phyloP scores from a whole-genome alignment of 2,329 filamentous ascomycete genomes.

The Aspergillus pseudoglaucus region DNA sequence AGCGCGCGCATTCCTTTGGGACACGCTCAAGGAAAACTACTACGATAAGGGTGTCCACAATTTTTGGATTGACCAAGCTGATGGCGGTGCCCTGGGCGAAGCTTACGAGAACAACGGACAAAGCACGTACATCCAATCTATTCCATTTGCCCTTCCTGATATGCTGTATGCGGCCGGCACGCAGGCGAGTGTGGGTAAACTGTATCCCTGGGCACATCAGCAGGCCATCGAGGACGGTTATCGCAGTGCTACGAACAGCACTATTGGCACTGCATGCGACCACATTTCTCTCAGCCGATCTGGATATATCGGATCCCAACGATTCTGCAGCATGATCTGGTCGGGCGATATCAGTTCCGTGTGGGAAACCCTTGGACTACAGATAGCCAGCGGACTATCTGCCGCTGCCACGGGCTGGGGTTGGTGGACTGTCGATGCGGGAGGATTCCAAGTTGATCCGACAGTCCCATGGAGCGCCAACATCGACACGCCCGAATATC shows the following conservation, averaged over 20 bases:
- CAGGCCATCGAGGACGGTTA: conserved; percentile 54
- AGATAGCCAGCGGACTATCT: conserved; percentile 55
- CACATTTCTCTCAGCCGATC: conserved; percentile 49
- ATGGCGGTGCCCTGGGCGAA: conserved; percentile 35
- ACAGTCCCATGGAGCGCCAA: conserved; percentile 43
- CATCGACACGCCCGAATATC: conserved; percentile 47
- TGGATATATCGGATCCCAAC: conserved; percentile 51
- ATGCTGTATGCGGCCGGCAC: conserved; percentile 55
- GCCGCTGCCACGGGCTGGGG: conserved; percentile 56
- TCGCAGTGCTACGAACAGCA: conserved; percentile 43
- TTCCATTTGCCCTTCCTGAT: conserved; percentile 20
- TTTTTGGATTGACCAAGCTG: conserved; percentile 63
- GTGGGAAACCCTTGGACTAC: conserved; percentile 52
- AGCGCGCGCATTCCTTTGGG: conserved; percentile 53
- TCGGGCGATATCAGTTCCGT: conserved; percentile 55
- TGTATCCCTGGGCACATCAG: conserved; percentile 53
- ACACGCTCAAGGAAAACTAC: conserved; percentile 52
- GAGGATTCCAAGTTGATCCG: conserved; percentile 53
- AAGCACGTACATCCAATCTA: conserved; percentile 43
- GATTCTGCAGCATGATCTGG: conserved; percentile 57
- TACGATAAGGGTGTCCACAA: conserved; percentile 52
- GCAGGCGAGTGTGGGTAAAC: conserved; percentile 50
- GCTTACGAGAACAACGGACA: conserved; percentile 39
- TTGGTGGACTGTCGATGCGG: conserved; percentile 63
- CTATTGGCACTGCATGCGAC: conserved; percentile 33